Evolutionary conservation across 2,329 filamentous ascomycete species (phyloP), one percentile per base, ranked within the genome.

Genomic region (Trichoderma lentiforme): DNA sequence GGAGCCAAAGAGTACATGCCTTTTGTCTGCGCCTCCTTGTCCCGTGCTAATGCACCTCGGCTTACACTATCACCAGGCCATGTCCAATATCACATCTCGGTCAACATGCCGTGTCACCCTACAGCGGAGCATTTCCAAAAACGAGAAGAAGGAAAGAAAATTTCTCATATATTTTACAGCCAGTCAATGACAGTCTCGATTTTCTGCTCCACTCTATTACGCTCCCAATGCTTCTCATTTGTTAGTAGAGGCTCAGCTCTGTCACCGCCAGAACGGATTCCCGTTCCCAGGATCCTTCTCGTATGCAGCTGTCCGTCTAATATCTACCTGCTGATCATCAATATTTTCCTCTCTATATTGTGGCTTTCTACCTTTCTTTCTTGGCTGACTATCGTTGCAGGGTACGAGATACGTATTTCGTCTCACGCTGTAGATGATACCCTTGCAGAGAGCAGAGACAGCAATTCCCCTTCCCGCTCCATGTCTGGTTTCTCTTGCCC

Each of bases 81-180:
- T 14, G 32, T 32, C 57, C 66, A 64, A 64, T 64, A 47, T 70
- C 68, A 70, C 68, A 63, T 64, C 47, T 63, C 68, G 68, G 68
- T 70, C 60, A 64, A 21, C 51, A 70, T 64, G 68, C 51, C 32
- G 68, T 70, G 68, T 36, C n/a, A 70, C 68, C 36, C 36, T 24
- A 21, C 56, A 26, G 47, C 47, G 28, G 34, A 30, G 60, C 47
- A 63, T 15, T 56, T 70, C 58, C 58, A 62, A 60, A 61, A 60
- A 60, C 3, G 24, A 34, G n/a, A 24, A 56, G 8, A 39, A 57
- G 2, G 6, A 26, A 51, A 32, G n/a, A 57, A 39, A 18, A 14
- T 28, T 57, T 30, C 39, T n/a, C 7, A 28, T 12, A 2, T 7
- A 3, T 62, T 51, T 51, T 21, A 1, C 28, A n/a, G 39, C 14